Percentiles rank a stretch among this genome's conserved stretches.
Evolutionary conservation across 179 eudicot genomes (phyloP).

Genomic region (Spergularia azorica): DNA sequence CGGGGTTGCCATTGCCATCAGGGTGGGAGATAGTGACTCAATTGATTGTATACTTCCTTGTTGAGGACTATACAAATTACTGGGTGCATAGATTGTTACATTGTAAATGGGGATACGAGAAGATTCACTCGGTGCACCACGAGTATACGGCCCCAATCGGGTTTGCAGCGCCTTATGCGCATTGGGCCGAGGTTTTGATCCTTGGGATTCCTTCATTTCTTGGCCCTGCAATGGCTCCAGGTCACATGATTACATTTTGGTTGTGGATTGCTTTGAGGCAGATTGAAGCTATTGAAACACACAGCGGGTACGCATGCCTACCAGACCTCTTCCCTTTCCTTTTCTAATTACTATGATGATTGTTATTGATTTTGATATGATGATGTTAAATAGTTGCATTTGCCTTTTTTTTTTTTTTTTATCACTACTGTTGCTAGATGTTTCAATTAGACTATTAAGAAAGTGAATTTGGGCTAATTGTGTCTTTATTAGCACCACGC

Average conservation of each 20-base stretch:
- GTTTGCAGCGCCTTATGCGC: slow-evolving; percentile 90
- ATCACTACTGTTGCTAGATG: slow-evolving; percentile 12
- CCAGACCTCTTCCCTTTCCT: slow-evolving; percentile 22
- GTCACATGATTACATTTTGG: slow-evolving; percentile 97
- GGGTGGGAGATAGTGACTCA: slow-evolving; percentile 66
- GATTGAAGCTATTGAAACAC: slow-evolving; percentile 95
- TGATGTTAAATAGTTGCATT: slow-evolving; percentile 28
- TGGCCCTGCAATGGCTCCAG: slow-evolving; percentile 88
- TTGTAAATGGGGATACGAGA: slow-evolving; percentile 86
- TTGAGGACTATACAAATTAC: slow-evolving; percentile 85
- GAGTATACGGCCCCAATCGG: slow-evolving; percentile 89
- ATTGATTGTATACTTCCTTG: slow-evolving; percentile 63
- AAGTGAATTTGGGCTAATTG: slow-evolving; percentile 26
- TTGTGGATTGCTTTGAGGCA: slow-evolving; percentile 91
- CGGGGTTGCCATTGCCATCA: slow-evolving; percentile 84
- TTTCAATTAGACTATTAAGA: slow-evolving; percentile 27
- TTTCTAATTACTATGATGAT: slow-evolving; percentile 19
- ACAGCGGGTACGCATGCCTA: slow-evolving; percentile 83
- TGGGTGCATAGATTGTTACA: slow-evolving; percentile 89
- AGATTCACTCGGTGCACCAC: slow-evolving; percentile 87
- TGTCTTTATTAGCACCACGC: slow-evolving; percentile 26
- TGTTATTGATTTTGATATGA: slow-evolving; percentile 27
- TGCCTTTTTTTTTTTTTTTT: slow-evolving; percentile 9
- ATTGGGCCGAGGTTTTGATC: slow-evolving; percentile 88
- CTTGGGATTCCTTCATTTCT: slow-evolving; percentile 90